Conservation (phyloP, 805 yeast species). For the Ogataea paradorogensis region DNA sequence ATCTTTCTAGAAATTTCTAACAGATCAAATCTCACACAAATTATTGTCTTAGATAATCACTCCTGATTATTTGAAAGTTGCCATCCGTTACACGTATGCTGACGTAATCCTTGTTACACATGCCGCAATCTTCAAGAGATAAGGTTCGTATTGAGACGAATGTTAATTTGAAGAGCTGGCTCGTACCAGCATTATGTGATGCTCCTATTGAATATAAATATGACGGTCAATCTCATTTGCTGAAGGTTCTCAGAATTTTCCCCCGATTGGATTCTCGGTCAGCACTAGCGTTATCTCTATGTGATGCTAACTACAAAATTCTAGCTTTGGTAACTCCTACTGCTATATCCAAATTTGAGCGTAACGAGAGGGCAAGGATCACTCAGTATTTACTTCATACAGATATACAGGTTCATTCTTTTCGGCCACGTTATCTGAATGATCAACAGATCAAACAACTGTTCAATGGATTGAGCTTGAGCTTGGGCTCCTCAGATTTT, state of each 20-base stretch:
- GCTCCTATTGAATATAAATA: background rate
- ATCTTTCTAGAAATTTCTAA: constrained; percentile 22
- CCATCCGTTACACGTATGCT: background rate
- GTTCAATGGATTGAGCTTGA: constrained; percentile 10
- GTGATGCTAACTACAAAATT: constrained; percentile 20
- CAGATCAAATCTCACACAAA: background rate
- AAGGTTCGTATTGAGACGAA: constrained; percentile 5
- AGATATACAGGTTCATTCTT: constrained; percentile 14
- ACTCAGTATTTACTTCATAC: constrained; percentile 15
- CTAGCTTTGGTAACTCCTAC: constrained; percentile 14
- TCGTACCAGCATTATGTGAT: constrained; percentile 8
- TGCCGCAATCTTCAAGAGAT: constrained; percentile 13
- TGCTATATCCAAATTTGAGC: constrained; percentile 20
- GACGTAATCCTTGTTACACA: constrained; percentile 2
- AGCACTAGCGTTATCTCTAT: constrained; percentile 15
- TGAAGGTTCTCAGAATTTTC: constrained; percentile 16
- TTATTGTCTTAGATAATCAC: background rate
- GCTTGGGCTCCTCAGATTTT: background rate
- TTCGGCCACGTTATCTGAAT: constrained; percentile 13
- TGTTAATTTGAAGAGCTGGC: constrained; percentile 16
- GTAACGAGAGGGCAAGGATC: constrained; percentile 17
- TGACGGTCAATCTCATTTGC: background rate
- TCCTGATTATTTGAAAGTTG: background rate
- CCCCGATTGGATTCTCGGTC: background rate
- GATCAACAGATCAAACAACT: constrained; percentile 10